Conservation (phyloP, 805 yeast species). For the Ogataea henricii region DNA sequence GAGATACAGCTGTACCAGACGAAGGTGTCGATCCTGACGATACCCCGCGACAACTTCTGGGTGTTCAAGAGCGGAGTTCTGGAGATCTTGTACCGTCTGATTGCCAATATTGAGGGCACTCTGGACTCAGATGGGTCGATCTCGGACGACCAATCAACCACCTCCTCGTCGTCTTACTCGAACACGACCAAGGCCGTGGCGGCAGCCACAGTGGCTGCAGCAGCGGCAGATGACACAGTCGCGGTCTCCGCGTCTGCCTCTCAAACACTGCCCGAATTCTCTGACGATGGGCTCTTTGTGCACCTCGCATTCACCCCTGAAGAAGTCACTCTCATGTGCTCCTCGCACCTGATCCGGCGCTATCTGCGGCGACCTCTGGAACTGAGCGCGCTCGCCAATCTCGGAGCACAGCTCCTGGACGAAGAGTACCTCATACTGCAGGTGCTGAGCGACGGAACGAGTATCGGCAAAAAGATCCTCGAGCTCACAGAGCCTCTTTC, state of each 20-base stretch:
- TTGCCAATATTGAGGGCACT: constrained; percentile 31
- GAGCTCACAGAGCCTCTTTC: constrained; percentile 62
- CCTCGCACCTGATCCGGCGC: constrained; percentile 38
- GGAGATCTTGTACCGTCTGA: constrained; percentile 44
- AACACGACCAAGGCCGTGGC: constrained; percentile 10
- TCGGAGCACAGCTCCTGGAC: constrained; percentile 42
- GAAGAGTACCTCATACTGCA: constrained; percentile 55
- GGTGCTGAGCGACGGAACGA: constrained; percentile 60
- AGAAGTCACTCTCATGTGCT: constrained; percentile 64
- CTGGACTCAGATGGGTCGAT: constrained; percentile 15
- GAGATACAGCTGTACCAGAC: constrained; percentile 50
- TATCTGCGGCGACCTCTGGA: constrained; percentile 44
- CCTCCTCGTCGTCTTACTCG: constrained; percentile 5
- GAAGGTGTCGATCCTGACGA: constrained; percentile 50
- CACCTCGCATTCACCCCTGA: constrained; percentile 63
- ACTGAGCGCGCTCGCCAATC: constrained; percentile 18
- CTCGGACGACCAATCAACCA: constrained; percentile 11
- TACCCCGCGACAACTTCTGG: constrained; percentile 55
- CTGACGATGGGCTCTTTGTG: constrained; percentile 49
- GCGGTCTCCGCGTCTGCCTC: not conserved
- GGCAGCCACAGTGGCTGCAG: constrained; percentile 17
- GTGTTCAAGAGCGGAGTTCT: constrained; percentile 54
- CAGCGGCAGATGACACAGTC: not conserved
- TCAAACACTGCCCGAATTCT: not conserved
- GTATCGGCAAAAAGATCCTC: constrained; percentile 54